Conservation (phyloP, 805 yeast genomes). For the Myxozyma monticola region DNA sequence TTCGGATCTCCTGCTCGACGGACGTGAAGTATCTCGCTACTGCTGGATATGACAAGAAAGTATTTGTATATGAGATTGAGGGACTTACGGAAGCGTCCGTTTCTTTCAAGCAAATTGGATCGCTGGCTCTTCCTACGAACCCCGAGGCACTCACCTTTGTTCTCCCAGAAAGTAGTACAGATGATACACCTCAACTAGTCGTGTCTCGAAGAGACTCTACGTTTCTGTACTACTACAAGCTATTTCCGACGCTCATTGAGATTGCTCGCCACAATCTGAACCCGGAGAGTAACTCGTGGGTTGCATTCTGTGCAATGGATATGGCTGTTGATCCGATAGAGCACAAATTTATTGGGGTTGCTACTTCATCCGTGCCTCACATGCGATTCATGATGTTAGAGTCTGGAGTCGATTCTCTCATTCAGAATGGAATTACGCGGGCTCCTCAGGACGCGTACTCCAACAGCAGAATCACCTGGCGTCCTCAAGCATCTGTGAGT, state of each 20-base stretch:
- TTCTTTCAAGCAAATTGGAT: slow-evolving; percentile 12
- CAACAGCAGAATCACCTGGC: slow-evolving; percentile 51
- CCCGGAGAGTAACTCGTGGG: slow-evolving; percentile 30
- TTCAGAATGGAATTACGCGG: slow-evolving; percentile 49
- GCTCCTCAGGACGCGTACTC: slow-evolving; percentile 73
- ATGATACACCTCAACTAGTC: slow-evolving; percentile 7
- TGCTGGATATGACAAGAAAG: slow-evolving; percentile 36
- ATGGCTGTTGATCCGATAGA: slow-evolving; percentile 23
- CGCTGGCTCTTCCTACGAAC: slow-evolving; percentile 24
- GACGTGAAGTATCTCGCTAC: slow-evolving; percentile 43
- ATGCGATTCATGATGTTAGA: slow-evolving; percentile 62
- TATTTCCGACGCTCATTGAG: slow-evolving; percentile 20
- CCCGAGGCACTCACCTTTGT: slow-evolving; percentile 30
- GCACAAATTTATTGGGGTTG: slow-evolving; percentile 50
- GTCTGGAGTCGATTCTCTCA: slow-evolving; percentile 37
- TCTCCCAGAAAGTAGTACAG: not conserved
- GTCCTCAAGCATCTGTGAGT: slow-evolving; percentile 38
- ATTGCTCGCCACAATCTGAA: slow-evolving; percentile 29
- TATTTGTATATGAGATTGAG: slow-evolving; percentile 21
- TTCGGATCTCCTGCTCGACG: slow-evolving; percentile 40
- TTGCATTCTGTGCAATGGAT: slow-evolving; percentile 32
- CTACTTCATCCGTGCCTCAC: slow-evolving; percentile 76
- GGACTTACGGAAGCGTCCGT: not conserved
- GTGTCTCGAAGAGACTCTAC: slow-evolving; percentile 33
- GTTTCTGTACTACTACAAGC: slow-evolving; percentile 29